Percentiles rank a stretch among this genome's conserved stretches.
Evolutionary conservation across 2,329 filamentous ascomycete species (phyloP).

Genomic region (Microcera coccophila): DNA sequence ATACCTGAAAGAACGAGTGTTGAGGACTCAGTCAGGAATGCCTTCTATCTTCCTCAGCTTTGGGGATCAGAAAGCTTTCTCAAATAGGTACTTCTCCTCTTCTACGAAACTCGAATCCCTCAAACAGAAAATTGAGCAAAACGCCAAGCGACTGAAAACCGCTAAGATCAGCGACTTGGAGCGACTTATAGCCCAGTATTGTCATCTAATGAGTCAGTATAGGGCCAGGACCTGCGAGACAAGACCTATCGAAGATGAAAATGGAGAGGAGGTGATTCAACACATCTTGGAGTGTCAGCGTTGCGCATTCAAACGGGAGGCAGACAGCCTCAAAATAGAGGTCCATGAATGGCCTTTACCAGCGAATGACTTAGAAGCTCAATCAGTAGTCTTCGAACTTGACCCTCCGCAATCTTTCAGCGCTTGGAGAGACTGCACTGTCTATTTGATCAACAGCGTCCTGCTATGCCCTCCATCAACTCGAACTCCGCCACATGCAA

Average conservation of each 20-base stretch:
- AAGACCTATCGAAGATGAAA: background rate
- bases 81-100: conserved; percentile 13
- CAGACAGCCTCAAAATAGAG: conserved; percentile 39
- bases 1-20: conserved; percentile 30
- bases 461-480: conserved; percentile 23
- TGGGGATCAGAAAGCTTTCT: conserved; percentile 14
- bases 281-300: conserved; percentile 30
- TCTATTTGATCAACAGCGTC: conserved; percentile 39
- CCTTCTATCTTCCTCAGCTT: conserved; percentile 18
- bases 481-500: background rate
- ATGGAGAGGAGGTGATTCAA: background rate
- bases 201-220: conserved; percentile 10
- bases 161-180: conserved; percentile 14
- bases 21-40: background rate
- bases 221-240: conserved; percentile 4
- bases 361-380: conserved; percentile 24
- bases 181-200: conserved; percentile 5
- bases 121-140: conserved; percentile 33
- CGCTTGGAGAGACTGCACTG: conserved; percentile 48
- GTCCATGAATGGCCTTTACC: conserved; percentile 58
- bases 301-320: conserved; percentile 33
- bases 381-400: conserved; percentile 54
- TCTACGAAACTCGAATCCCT: conserved; percentile 34
- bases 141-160: conserved; percentile 27
- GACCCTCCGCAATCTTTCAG: conserved; percentile 37